Conservation (phyloP, 2,329 filamentous ascomycete genomes). For the Eutypella sp. region DNA sequence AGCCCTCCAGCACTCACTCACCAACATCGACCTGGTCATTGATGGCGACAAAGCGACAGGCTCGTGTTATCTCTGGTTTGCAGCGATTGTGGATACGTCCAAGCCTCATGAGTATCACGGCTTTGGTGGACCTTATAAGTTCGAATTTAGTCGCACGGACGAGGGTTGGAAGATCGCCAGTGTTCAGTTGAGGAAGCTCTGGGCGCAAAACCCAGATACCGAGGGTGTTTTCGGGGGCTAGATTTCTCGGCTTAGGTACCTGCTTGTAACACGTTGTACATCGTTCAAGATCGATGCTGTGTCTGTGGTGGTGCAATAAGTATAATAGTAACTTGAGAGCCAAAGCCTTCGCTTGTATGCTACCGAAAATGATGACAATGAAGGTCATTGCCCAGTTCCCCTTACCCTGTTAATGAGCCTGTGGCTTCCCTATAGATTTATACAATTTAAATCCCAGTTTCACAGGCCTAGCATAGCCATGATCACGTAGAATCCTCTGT, state of each 20-base stretch:
- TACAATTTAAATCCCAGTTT: no score
- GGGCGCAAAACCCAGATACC: neutral
- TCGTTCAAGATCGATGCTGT: neutral
- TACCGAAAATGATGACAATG: neutral
- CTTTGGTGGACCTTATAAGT: constrained; percentile 1
- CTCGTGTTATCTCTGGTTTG: constrained; percentile 2
- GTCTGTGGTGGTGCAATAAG: neutral
- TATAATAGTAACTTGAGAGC: neutral
- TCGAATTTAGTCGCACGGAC: neutral
- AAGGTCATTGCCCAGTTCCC: no score
- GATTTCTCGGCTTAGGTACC: neutral
- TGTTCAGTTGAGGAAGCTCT: neutral
- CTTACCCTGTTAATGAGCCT: no score
- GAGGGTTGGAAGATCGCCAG: neutral
- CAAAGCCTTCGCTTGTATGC: neutral
- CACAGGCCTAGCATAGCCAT: no score
- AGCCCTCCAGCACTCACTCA: constrained; percentile 1
- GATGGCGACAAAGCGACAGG: constrained; percentile 1
- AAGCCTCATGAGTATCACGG: constrained; percentile 3
- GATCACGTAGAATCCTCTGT: no score
- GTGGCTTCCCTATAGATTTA: no score
- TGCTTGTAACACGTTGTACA: neutral
- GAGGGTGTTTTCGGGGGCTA: neutral
- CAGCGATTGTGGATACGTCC: constrained; percentile 1
- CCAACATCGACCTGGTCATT: constrained; percentile 1